phyloP scores from a whole-genome alignment of 2,329 filamentous ascomycete genomes.

The Elsinoe arachidis region DNA sequence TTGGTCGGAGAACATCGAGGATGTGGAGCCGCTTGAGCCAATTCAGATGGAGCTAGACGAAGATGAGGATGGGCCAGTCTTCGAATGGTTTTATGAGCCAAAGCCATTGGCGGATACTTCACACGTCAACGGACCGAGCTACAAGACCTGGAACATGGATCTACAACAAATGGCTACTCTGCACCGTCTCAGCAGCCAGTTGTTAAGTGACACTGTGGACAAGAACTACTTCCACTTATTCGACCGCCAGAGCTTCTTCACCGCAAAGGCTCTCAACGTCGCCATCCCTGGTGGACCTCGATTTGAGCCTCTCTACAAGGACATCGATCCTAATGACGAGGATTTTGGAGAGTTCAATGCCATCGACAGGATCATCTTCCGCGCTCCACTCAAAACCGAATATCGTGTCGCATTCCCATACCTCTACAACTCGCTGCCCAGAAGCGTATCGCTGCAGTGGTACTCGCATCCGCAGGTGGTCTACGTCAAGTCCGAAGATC shows the following conservation, averaged over 20 bases:
- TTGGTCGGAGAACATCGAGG: constrained; percentile 98
- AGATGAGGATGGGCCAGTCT: constrained; percentile 79
- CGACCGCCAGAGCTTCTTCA: constrained; percentile 87
- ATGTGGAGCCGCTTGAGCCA: constrained; percentile 92
- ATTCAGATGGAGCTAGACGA: constrained; percentile 98
- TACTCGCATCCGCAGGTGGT: constrained; percentile 91
- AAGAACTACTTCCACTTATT: constrained; percentile 98
- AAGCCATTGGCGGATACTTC: constrained; percentile 80
- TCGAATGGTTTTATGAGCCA: constrained; percentile 97
- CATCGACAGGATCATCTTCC: constrained; percentile 98
- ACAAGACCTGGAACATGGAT: constrained; percentile 89
- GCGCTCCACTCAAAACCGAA: constrained; percentile 87
- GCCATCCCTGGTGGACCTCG: constrained; percentile 94
- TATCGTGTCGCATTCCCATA: constrained; percentile 91
- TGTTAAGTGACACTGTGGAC: constrained; percentile 86
- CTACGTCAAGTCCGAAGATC: constrained; percentile 79
- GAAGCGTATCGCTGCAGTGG: constrained; percentile 88
- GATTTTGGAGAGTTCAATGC: constrained; percentile 99
- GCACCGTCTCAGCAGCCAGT: constrained; percentile 80
- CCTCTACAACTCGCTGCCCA: constrained; percentile 89
- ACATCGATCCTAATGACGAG: constrained; percentile 96
- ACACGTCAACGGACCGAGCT: constrained; percentile 93
- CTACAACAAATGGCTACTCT: constrained; percentile 93
- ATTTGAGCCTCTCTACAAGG: constrained; percentile 96
- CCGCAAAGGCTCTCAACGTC: constrained; percentile 93